Conservation (phyloP, 495 filamentous ascomycete species). For the Hypoxylon fragiforme region DNA sequence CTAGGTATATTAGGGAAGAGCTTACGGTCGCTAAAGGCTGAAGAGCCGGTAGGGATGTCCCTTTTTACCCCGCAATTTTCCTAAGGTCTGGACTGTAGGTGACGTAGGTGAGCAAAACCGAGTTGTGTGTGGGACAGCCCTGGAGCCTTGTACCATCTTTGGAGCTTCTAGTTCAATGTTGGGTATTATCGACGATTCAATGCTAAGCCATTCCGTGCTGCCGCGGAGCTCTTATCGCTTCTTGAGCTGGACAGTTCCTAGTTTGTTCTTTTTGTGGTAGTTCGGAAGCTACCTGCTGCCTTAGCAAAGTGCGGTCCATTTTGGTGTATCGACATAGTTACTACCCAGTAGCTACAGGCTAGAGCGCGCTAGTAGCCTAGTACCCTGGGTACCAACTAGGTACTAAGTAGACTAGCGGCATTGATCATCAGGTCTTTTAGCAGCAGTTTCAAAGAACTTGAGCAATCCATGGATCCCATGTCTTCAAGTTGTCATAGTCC, state of each 20-base stretch:
- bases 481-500: conserved; percentile 1
- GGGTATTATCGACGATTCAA: conserved; percentile 14
- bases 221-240: conserved; percentile 3
- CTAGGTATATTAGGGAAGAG: too few relatives aligned
- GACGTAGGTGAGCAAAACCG: conserved; percentile 25
- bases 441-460: conserved; percentile 15
- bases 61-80: conserved; percentile 34
- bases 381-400: too few relatives aligned
- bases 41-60: conserved; percentile 12
- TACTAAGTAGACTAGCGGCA: conserved; percentile 10
- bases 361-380: too few relatives aligned
- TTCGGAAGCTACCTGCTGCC: neutral
- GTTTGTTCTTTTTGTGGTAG: conserved; percentile 12
- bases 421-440: conserved; percentile 12
- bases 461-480: conserved; percentile 1
- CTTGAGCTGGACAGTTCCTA: too few relatives aligned
- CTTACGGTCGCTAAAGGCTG: conserved; percentile 4
- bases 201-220: neutral
- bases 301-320: too few relatives aligned
- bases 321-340: too few relatives aligned
- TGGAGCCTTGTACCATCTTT: too few relatives aligned
- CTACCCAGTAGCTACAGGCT: too few relatives aligned
- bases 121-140: conserved; percentile 7
- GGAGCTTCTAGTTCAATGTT: too few relatives aligned
- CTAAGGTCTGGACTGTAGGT: conserved; percentile 23